These are phyloP conservation scores for Verticillium alfalfae DNA, from an alignment of 2,329 filamentous ascomycete species.

Conservation along the genomic window DNA sequence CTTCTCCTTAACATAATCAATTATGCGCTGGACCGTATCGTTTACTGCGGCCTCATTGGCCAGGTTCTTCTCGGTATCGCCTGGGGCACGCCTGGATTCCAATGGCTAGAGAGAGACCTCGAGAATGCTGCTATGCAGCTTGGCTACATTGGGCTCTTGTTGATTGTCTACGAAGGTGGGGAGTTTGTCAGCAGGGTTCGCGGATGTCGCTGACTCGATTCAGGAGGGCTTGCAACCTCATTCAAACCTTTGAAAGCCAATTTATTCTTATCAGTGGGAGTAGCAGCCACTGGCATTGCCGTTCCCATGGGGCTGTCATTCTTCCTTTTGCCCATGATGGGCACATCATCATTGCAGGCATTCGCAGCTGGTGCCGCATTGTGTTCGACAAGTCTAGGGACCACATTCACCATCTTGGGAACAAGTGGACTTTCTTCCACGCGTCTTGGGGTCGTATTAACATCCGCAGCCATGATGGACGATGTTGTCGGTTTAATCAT, in stretches of 20 bases:
- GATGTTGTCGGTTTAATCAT: slow-evolving; percentile 74
- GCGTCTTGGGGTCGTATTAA: slow-evolving; percentile 56
- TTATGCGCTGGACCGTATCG: slow-evolving; percentile 46
- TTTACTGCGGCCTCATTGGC: slow-evolving; percentile 68
- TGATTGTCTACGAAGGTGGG: slow-evolving; percentile 59
- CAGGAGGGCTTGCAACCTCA: slow-evolving; percentile 52
- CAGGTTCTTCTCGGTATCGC: slow-evolving; percentile 66
- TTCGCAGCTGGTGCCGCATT: slow-evolving; percentile 71
- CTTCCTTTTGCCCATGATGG: slow-evolving; percentile 41
- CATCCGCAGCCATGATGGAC: slow-evolving; percentile 74
- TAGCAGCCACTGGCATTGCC: slow-evolving; percentile 61
- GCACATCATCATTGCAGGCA: slow-evolving; percentile 51
- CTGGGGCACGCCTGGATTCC: slow-evolving; percentile 64
- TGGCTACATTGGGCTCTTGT: slow-evolving; percentile 67
- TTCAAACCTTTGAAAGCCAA: slow-evolving; percentile 53
- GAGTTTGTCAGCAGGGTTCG: slow-evolving; percentile 27
- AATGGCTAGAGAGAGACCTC: slow-evolving; percentile 46
- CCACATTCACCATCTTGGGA: slow-evolving; percentile 52
- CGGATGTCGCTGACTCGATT: slow-evolving; percentile 13
- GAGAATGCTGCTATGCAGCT: slow-evolving; percentile 57
- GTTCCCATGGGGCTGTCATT: slow-evolving; percentile 64
- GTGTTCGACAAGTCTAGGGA: slow-evolving; percentile 70
- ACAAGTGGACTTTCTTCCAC: slow-evolving; percentile 35
- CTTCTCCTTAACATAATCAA: slow-evolving; percentile 56
- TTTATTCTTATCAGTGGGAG: slow-evolving; percentile 49